Percentiles rank a stretch among this genome's conserved stretches.
Evolutionary conservation across 345 rosid genomes (phyloP).

Genomic region (Linum trigynum): DNA sequence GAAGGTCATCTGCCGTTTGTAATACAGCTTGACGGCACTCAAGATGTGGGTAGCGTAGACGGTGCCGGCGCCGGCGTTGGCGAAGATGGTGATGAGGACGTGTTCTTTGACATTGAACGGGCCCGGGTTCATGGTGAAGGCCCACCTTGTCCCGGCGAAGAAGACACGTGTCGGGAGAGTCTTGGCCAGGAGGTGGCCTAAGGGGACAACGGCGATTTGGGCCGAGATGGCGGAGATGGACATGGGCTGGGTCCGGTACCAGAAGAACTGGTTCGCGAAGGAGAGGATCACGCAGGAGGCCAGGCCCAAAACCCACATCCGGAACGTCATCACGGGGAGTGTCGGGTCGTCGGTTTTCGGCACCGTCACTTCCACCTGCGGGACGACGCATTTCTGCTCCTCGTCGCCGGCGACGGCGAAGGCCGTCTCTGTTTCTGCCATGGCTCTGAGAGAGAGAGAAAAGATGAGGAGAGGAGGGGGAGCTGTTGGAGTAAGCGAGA

Average conservation of each 20-base stretch:
- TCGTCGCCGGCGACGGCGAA: conserved; percentile 6
- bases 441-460: too few relatives aligned
- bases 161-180: conserved; percentile 30
- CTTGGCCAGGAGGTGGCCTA: conserved; percentile 62
- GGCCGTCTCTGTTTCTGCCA: too few relatives aligned
- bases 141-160: conserved; percentile 39
- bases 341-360: conserved; percentile 72
- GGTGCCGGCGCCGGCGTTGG: conserved; percentile 63
- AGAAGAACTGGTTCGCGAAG: conserved; percentile 75
- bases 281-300: conserved; percentile 50
- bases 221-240: conserved; percentile 44
- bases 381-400: conserved; percentile 27
- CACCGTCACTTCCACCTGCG: conserved; percentile 69
- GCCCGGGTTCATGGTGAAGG: conserved; percentile 63
- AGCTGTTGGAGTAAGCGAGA: too few relatives aligned
- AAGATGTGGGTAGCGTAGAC: conserved; percentile 73
- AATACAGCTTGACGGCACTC: conserved; percentile 53
- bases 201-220: conserved; percentile 66
- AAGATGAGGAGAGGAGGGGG: too few relatives aligned
- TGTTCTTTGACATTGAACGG: conserved; percentile 83
- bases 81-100: conserved; percentile 49
- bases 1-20: conserved; percentile 46
- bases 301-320: conserved; percentile 75
- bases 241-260: conserved; percentile 60
- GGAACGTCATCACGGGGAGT: conserved; percentile 54